Evolutionary conservation across 257 asterid species (phyloP).

Genomic region (Verbena officinalis): DNA sequence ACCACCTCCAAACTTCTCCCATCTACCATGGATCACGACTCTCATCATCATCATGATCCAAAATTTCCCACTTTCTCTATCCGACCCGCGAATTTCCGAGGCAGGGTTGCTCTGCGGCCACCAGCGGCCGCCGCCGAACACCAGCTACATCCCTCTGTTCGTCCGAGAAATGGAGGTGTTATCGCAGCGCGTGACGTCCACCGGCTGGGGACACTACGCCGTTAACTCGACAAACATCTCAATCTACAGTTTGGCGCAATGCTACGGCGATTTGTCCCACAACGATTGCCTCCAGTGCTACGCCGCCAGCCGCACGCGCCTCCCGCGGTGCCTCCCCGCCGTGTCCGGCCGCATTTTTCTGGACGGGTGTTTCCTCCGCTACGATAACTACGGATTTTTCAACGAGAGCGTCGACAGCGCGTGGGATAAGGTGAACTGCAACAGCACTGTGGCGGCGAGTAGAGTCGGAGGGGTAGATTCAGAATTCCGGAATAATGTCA

Average conservation of each 20-base stretch:
- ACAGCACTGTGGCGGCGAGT: constrained; percentile 34
- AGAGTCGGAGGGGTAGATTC: constrained; percentile 23
- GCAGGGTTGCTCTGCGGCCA: constrained; percentile 63
- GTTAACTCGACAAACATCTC: constrained; percentile 34
- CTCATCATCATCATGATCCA: constrained; percentile 26
- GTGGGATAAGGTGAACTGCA: constrained; percentile 56
- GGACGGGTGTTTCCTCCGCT: constrained; percentile 90
- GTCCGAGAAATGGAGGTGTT: constrained; percentile 58
- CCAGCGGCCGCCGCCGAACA: constrained; percentile 35
- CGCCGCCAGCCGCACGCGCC: constrained; percentile 72
- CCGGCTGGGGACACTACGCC: constrained; percentile 46
- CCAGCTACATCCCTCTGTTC: constrained; percentile 54
- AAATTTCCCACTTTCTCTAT: constrained; percentile 10
- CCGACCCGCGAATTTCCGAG: constrained; percentile 74
- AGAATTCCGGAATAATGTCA: constrained; percentile 41
- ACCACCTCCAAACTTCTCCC: constrained; percentile 18
- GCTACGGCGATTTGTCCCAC: constrained; percentile 60
- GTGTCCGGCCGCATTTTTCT: constrained; percentile 63
- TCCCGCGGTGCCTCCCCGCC: constrained; percentile 76
- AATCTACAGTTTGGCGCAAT: constrained; percentile 62
- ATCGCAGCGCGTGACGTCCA: constrained; percentile 51
- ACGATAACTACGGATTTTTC: constrained; percentile 57
- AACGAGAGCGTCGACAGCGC: constrained; percentile 52
- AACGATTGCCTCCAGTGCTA: constrained; percentile 83
- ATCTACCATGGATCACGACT: constrained; percentile 37